Evolutionary conservation across 2,329 filamentous ascomycete genomes (phyloP), one percentile per base, ranked within the genome.

Genomic region (Hypomyces perniciosus): DNA sequence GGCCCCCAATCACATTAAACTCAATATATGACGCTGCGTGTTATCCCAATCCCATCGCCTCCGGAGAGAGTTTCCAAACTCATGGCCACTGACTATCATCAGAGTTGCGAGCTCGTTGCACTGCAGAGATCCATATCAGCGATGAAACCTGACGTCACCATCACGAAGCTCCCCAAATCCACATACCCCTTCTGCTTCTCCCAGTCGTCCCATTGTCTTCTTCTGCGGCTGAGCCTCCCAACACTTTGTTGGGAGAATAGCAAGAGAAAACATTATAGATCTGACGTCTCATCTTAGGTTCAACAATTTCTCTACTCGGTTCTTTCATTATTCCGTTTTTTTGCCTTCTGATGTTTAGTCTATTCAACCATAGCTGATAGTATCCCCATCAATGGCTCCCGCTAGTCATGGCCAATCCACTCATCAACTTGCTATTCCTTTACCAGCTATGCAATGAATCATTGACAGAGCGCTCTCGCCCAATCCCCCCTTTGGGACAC

Each of bases 381-480:
- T 20, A 20, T 35, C 8, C 9, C n/a, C 44, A 35, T 30, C 43
- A n/a, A 53, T 53, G 51, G 26, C 51, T 30, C 37, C 33, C 33
- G n/a, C 28, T 26, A 42, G 38, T n/a, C 13, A 10, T 47, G 4
- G 44, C 69, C 54, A 74, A 74, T 58, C 69, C 71, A 20, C 45
- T 77, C 30, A 57, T 76, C n/a, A 72, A 79, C 43, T 67, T 88
- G 41, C 65, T 81, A 29, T 83, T 84, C 58, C 51, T 85, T 46
- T 90, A 84, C 65, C 75, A 83, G 54, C 50, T 88, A 30, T 65
- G 83, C 86, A 90, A 74, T 83, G 76, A 70, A 55, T 87, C 6
- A 70, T 85, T 1, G 74, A 78, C 59, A 77, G 76, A 57, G 59
- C 90, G 31, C 79, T 95, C 46, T 84, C 88, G 0, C 88, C 89